Percentiles rank a stretch among this genome's conserved stretches.
phyloP scores from a whole-genome alignment of 257 asterid genomes.

The Agastache rugosa region DNA sequence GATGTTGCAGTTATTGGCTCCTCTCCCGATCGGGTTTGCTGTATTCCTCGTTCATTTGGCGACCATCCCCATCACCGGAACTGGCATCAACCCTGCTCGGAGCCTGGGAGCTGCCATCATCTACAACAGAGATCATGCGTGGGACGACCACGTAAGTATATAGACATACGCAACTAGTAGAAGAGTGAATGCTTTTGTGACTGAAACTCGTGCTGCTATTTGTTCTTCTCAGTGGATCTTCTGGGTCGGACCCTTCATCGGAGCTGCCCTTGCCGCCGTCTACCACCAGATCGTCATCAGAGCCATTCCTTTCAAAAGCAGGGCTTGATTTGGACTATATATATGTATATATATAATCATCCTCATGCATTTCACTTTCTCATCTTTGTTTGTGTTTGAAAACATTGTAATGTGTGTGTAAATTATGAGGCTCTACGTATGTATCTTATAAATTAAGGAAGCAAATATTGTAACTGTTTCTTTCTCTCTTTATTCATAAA shows the following conservation, averaged over 20 bases:
- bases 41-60: too few relatives aligned
- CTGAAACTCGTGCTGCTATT: background rate
- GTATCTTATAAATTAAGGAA: slow-evolving; percentile 18
- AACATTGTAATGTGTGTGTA: slow-evolving; percentile 4
- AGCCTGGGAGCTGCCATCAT: too few relatives aligned
- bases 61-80: too few relatives aligned
- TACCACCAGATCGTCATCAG: slow-evolving; percentile 62
- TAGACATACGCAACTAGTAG: too few relatives aligned
- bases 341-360: background rate
- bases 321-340: slow-evolving; percentile 21
- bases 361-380: background rate
- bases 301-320: slow-evolving; percentile 65
- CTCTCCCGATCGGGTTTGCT: slow-evolving; percentile 76
- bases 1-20: slow-evolving; percentile 66
- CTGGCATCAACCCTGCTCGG: too few relatives aligned
- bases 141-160: slow-evolving; percentile 63
- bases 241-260: slow-evolving; percentile 68
- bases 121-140: slow-evolving; percentile 43
- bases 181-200: background rate
- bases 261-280: slow-evolving; percentile 61
- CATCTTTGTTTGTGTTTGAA: slow-evolving; percentile 2
- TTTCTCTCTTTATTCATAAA: background rate
- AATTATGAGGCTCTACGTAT: slow-evolving; percentile 31
- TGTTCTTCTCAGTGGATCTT: slow-evolving; percentile 54
- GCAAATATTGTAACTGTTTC: background rate